Conservation (phyloP, 1,284 basidiomycete genomes). For the Papiliotrema terrestris region DNA sequence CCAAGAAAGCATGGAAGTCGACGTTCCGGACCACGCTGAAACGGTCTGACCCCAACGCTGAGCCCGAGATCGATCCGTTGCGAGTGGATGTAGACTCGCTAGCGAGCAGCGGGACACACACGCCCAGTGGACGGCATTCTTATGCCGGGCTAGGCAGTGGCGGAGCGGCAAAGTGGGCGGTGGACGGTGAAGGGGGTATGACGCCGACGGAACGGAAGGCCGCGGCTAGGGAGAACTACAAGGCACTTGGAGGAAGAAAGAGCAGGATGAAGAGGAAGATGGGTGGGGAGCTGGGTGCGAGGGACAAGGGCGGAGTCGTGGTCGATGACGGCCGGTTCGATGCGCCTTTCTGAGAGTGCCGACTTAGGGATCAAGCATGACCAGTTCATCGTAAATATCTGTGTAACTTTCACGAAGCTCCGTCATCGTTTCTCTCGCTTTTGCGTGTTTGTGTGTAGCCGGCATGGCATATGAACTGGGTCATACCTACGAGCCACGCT, state of each 20-base stretch:
- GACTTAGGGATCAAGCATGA: too few species aligned
- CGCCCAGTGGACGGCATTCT: constrained; percentile 54
- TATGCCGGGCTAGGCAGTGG: constrained; percentile 42
- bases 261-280: constrained; percentile 57
- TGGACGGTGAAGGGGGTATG: constrained; percentile 46
- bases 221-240: constrained; percentile 84
- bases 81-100: constrained; percentile 43
- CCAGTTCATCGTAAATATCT: too few species aligned
- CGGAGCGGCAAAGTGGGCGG: constrained; percentile 32
- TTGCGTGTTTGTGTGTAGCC: too few species aligned
- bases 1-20: constrained; percentile 43
- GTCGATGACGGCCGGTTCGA: constrained; percentile 42
- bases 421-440: too few species aligned
- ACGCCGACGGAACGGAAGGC: constrained; percentile 62
- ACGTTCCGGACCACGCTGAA: constrained; percentile 40
- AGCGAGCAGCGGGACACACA: constrained; percentile 65
- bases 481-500: too few species aligned
- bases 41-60: constrained; percentile 32
- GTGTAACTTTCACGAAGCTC: too few species aligned
- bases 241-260: constrained; percentile 80
- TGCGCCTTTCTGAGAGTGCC: constrained; percentile 27
- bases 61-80: constrained; percentile 34
- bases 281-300: constrained; percentile 41
- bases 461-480: too few species aligned
- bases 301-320: constrained; percentile 38